Evolutionary conservation across 768 basidiomycete species (phyloP), one percentile per base, ranked within the genome.

Genomic region (Termitomyces sp.): DNA sequence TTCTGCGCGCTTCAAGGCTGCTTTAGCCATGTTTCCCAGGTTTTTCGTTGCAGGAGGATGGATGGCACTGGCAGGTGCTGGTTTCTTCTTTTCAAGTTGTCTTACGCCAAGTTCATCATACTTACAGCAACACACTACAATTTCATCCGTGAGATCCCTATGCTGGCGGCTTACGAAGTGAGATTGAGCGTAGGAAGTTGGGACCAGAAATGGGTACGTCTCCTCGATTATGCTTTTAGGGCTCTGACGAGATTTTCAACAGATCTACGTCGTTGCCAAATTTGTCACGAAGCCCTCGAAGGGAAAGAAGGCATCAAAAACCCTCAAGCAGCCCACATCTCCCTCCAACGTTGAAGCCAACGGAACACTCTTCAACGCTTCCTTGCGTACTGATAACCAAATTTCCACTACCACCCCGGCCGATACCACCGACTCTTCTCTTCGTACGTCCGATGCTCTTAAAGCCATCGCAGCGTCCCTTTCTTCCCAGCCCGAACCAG

Each of bases 151-250:
- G 89, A 91, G 68, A 88, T 91, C 23, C 79, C 86, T 1, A 81
- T 85, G 52, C 68, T 88, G 7, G 64, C 76, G 9, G 67, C 70
- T 1, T 91, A 86, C 60, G 86, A 91, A 69, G 75, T 90, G 10
- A 74, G 83, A 40, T 64, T 80, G 11, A 73, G 67, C 23, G 68
- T 89, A 2, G 84, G 72, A 11, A 72, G 78, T 5, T 91, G 89
- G 89, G 88, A 89, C 52, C 71, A 84, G 34, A 91, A 91, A 80
- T 91, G 89, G 89, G 88, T 70, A 19, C 11, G 52, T 41, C 34
- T 39, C 3, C 19, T 9, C 10, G 7, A 6, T 30, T 21, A 45
- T 35, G 7, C 0, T 25, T 40, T 35, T 35, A 35, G 23, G 34
- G 40, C 39, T 34, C 49, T 27, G 27, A 34, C 40, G 50, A 40